phyloP scores from a whole-genome alignment of 306 rosid genomes.

The Chamaecrista fasciculata region DNA sequence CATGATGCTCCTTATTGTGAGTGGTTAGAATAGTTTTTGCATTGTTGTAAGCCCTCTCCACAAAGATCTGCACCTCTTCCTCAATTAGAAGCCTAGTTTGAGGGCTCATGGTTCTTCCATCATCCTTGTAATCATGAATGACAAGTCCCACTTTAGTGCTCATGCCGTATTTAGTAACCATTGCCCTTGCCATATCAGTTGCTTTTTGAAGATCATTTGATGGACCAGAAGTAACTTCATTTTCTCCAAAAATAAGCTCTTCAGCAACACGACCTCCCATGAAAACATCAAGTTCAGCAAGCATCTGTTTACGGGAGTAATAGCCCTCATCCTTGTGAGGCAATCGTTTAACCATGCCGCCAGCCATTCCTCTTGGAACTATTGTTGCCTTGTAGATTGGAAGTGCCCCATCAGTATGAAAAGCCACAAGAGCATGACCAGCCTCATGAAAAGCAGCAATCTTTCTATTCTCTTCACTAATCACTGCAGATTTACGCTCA shows the following conservation, averaged over 20 bases:
- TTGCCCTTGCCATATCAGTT: constrained; percentile 73
- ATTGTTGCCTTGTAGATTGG: constrained; percentile 92
- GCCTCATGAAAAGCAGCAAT: constrained; percentile 86
- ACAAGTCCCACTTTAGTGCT: constrained; percentile 80
- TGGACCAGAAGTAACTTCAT: constrained; percentile 82
- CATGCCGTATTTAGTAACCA: constrained; percentile 92
- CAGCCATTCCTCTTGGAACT: constrained; percentile 87
- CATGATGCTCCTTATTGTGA: constrained; percentile 72
- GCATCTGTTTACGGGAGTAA: constrained; percentile 75
- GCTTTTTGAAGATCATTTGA: constrained; percentile 67
- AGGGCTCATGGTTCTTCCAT: constrained; percentile 89
- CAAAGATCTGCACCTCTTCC: constrained; percentile 65
- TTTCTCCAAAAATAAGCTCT: constrained; percentile 88
- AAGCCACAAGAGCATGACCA: constrained; percentile 92
- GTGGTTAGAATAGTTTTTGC: constrained; percentile 82
- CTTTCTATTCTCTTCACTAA: constrained; percentile 68
- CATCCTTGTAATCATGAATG: constrained; percentile 69
- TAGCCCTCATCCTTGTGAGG: constrained; percentile 76
- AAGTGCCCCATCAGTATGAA: constrained; percentile 79
- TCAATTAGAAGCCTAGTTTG: constrained; percentile 90
- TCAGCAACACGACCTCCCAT: constrained; percentile 98
- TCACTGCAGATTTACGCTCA: constrained; percentile 82
- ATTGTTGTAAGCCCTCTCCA: constrained; percentile 76
- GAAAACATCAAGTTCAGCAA: constrained; percentile 74
- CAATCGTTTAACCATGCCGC: constrained; percentile 86